Evolutionary conservation across 768 basidiomycete genomes (phyloP), one percentile per base, ranked within the genome.

Genomic region (Pleurotus citrinopileatus): DNA sequence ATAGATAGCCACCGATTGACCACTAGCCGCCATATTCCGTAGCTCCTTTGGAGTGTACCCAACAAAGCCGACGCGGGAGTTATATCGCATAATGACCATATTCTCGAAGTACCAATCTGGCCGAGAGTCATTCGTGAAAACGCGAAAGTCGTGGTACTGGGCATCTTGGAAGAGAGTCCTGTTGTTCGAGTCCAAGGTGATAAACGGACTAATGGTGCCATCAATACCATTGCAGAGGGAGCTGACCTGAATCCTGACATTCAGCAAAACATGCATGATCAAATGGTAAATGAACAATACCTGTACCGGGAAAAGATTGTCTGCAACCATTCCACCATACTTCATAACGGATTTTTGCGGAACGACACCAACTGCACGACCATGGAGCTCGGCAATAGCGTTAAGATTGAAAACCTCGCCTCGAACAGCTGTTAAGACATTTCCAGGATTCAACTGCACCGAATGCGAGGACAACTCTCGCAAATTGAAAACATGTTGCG

Each of bases 51-150:
- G 83, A 0, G 90, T 90, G 64, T 82, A 88, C 0, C 94, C 96
- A 47, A 96, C 64, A 66, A 95, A 98, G 0, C 97, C 97, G 36
- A 85, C 81, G 34, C 96, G 89, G 61, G 83, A 84, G 51, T 83
- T 87, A 76, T 88, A 97, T 5, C 97, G 89, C 88, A 99, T 87
- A 65, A 81, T 68, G 2, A 91, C 89, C 97, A 99, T 98, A 55
- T 76, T 78, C 72, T 98, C 89, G 59, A 90, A 94, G 69, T 98
- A 99, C 97, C 97, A 99, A 65, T 99, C 97, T 0, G 97, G 96
- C 7, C 97, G 83, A 0, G 89, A 87, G 63, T 98, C 96, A 55
- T 86, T 89, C 29, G 86, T 88, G 65, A 77, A 86, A 0, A 86
- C 87, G 15, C 96, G 89, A 82, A 99, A 99, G 66, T 99, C 96